Base-by-base conservation (phyloP, 106 monocot genomes). In the Acanthochlamys bracteata region DNA sequence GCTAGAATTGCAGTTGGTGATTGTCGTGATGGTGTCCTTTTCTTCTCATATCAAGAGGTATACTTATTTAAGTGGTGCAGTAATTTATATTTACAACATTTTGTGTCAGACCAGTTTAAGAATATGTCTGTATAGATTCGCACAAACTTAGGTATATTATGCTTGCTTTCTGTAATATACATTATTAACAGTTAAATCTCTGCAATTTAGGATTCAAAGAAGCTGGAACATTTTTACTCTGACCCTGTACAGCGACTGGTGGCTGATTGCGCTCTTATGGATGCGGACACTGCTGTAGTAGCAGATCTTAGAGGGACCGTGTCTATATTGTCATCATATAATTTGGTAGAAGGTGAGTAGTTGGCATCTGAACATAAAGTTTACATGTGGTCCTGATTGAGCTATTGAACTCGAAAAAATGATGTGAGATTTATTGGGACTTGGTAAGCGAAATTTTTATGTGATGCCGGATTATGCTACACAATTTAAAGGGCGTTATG, bases 1-100 rank as follows among this genome's bases (percentile, higher is more conserved):
- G 72, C 76, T 24, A 83, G 85, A 79, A 98, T 98, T 66, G 92
- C 75, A 19, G 88, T 86, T 77, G 92, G 98, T 69, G 98, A 98
- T 82, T 98, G 98, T 75, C 92, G 98, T 67, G 98, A 98, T 77
- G 98, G 98, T 66, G 65, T 98, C 52, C 83, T 92, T 77, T 92
- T 85, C 70, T 98, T 83, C 57, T 77, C 81, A 24, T 98, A 83
- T 60, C 66, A 80, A 53, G 92, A 98, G 88, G 98, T 92, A 65
- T 56, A 59, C 53, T 62, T 14, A 6, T 7, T 43, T 13, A 8
- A 8, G 43, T 43, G 43, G 13, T 43, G 10, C 43, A 43, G 13
- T 43, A 43, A 43, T 8, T 43, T 43, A 43, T 13, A 43, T 7
- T 7, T 13, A 43, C 13, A 43, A 13, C 13, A 13, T 13, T 43